Conservation (phyloP, 768 basidiomycete species). For the Leccinum boreale region DNA sequence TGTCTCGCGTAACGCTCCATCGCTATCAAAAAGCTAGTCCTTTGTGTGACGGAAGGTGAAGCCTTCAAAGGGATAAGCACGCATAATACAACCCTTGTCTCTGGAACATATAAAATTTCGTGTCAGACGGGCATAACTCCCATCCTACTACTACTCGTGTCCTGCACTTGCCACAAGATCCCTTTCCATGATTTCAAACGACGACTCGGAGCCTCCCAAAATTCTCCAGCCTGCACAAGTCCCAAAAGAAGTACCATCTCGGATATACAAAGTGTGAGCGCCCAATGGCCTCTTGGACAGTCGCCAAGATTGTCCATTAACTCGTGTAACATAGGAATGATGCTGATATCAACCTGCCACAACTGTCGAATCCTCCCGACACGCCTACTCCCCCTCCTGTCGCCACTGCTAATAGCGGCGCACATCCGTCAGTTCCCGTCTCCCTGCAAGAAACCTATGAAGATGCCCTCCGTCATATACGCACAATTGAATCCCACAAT, state of each 20-base stretch:
- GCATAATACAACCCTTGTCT: neutral
- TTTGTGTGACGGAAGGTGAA: neutral
- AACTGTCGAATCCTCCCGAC: neutral
- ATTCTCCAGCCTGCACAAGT: slow-evolving; percentile 13
- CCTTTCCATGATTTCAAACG: slow-evolving; percentile 6
- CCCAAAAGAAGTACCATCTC: neutral
- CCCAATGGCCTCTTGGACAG: neutral
- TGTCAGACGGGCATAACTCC: neutral
- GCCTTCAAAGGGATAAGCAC: neutral
- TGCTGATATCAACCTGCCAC: neutral
- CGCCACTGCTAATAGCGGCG: slow-evolving; percentile 23
- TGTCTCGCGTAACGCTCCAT: slow-evolving; percentile 1
- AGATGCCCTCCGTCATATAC: slow-evolving; percentile 31
- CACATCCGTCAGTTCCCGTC: slow-evolving; percentile 44
- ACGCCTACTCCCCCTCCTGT: slow-evolving; percentile 5
- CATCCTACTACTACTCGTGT: neutral
- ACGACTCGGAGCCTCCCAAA: neutral
- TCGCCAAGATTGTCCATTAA: neutral
- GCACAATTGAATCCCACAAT: slow-evolving; percentile 28
- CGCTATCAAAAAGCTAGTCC: neutral
- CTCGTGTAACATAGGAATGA: slow-evolving; percentile 4
- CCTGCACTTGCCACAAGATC: neutral
- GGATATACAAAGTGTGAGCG: slow-evolving; percentile 12
- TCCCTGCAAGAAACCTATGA: slow-evolving; percentile 30
- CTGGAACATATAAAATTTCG: slow-evolving; percentile 6